Conservation (phyloP, 2,329 filamentous ascomycete genomes). For the Tolypocladium cylindrosporum region DNA sequence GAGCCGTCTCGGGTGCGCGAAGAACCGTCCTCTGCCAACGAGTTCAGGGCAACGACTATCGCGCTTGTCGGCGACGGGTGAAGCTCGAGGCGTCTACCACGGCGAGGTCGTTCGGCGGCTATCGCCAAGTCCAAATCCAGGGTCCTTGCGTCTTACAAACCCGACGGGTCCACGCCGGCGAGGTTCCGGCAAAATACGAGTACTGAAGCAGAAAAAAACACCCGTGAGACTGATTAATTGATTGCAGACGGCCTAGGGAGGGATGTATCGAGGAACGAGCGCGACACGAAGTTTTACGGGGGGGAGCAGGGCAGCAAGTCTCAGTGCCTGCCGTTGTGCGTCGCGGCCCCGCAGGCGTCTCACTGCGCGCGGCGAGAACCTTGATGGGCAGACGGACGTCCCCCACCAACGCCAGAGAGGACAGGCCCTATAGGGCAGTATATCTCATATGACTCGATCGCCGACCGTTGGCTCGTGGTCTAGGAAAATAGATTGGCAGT, state of each 20-base stretch:
- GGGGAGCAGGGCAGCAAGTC: not conserved
- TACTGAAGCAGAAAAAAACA: not conserved
- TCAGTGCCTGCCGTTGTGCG: not conserved
- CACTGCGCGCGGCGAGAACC: not conserved
- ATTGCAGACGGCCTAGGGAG: not conserved
- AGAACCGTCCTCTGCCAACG: not conserved
- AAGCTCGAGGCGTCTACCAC: not conserved
- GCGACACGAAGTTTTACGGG: not conserved
- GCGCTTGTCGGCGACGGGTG: not conserved
- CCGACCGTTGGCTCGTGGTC: not conserved
- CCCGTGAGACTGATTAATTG: no score
- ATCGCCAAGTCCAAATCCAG: not conserved
- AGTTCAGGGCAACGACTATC: not conserved
- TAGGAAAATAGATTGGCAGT: not conserved
- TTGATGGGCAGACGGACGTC: constrained; percentile 3
- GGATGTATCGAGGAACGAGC: not conserved
- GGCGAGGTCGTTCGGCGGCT: not conserved
- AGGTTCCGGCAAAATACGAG: not conserved
- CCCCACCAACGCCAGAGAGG: not conserved
- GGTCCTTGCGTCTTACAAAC: not conserved
- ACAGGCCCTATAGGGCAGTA: no score
- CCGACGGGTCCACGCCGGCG: no score
- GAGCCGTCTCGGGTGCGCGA: not conserved
- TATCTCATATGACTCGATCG: not conserved
- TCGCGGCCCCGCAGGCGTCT: not conserved